phyloP scores from a whole-genome alignment of 1,284 basidiomycete genomes.

The Ustilago nuda region DNA sequence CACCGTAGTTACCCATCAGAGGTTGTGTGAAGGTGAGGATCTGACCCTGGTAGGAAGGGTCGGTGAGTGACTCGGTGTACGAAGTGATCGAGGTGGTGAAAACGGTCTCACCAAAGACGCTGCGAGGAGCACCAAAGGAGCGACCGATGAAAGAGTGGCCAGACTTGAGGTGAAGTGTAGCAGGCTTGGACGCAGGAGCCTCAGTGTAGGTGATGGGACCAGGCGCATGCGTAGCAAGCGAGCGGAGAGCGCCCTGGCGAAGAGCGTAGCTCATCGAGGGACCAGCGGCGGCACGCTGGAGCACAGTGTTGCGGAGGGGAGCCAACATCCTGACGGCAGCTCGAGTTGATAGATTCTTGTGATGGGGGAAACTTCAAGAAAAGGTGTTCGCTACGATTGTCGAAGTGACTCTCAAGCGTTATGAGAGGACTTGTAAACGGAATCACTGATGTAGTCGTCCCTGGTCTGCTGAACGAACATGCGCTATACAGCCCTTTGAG shows the following conservation, averaged over 20 bases:
- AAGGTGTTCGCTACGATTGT: constrained; percentile 9
- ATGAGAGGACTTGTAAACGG: constrained; percentile 58
- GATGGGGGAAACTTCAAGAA: constrained; percentile 20
- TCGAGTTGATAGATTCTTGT: not conserved
- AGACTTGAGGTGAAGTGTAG: constrained; percentile 89
- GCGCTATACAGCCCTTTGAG: constrained; percentile 51
- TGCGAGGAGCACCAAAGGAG: constrained; percentile 88
- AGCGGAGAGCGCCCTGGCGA: constrained; percentile 24
- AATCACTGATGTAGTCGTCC: constrained; percentile 68
- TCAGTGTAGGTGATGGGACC: constrained; percentile 59
- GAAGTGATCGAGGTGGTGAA: constrained; percentile 99
- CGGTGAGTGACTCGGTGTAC: constrained; percentile 99
- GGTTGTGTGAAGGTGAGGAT: constrained; percentile 98
- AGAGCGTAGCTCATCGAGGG: constrained; percentile 13
- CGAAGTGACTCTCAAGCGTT: constrained; percentile 38
- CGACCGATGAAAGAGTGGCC: constrained; percentile 90
- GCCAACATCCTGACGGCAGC: constrained; percentile 27
- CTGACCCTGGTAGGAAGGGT: constrained; percentile 97
- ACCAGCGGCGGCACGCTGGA: constrained; percentile 33
- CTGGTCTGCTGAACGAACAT: constrained; percentile 64
- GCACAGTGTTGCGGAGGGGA: constrained; percentile 45
- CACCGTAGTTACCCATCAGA: constrained; percentile 98
- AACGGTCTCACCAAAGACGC: constrained; percentile 95
- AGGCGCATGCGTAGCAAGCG: constrained; percentile 33
- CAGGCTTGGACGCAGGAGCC: constrained; percentile 73